phyloP scores from a whole-genome alignment of 108 stramenopile species.

The Schizochytrium sp. region DNA sequence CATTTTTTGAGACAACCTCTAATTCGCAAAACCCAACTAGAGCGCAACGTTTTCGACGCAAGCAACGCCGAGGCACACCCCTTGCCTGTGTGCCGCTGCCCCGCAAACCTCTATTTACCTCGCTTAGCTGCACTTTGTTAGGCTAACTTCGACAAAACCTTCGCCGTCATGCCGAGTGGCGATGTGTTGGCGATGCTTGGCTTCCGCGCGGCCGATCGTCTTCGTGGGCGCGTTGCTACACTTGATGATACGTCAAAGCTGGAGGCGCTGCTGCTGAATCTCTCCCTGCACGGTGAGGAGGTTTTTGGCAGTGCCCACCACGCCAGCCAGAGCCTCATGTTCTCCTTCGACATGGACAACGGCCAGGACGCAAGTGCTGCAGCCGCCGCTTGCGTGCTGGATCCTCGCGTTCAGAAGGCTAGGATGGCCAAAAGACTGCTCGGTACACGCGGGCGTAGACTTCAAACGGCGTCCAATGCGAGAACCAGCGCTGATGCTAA shows the following conservation, averaged over 20 bases:
- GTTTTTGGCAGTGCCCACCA: background rate
- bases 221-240: background rate
- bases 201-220: background rate
- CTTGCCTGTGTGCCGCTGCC: no score
- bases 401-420: background rate
- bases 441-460: no score
- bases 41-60: no score
- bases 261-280: background rate
- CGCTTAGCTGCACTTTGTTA: no score
- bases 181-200: conserved; percentile 23
- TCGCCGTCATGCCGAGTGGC: background rate
- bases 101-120: no score
- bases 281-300: conserved; percentile 26
- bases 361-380: conserved; percentile 29
- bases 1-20: no score
- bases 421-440: background rate
- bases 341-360: conserved; percentile 44
- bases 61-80: no score
- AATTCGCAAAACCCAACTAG: no score
- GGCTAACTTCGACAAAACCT: no score
- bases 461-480: no score
- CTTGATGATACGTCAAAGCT: conserved; percentile 24
- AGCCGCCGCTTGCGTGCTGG: conserved; percentile 23
- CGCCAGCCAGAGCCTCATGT: conserved; percentile 22
- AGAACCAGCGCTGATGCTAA: background rate